A percentile compares a stretch with the other conserved stretches of the same genome.
These are phyloP conservation scores for Medicago ruthenica DNA, from an alignment of 306 rosid species.

Conservation along the genomic window DNA sequence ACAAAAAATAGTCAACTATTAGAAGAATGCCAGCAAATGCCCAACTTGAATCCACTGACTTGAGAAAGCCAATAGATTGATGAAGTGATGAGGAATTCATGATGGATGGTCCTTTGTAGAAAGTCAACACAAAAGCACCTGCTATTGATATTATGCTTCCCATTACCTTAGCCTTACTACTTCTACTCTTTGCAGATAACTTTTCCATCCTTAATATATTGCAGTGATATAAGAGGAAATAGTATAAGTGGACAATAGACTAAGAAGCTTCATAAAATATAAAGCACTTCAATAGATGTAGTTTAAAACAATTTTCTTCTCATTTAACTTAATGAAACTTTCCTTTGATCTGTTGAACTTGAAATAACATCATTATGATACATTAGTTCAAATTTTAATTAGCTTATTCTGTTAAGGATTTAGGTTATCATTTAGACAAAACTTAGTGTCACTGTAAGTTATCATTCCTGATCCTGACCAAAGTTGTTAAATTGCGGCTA, in stretches of 20 bases:
- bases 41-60: constrained; percentile 60
- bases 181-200: constrained; percentile 58
- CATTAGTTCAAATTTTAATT: too few species aligned
- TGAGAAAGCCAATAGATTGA: constrained; percentile 39
- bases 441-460: neutral
- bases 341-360: too few species aligned
- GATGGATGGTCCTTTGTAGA: constrained; percentile 75
- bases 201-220: constrained; percentile 84
- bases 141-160: constrained; percentile 83
- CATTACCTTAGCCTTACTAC: constrained; percentile 77
- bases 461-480: neutral
- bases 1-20: constrained; percentile 52
- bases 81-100: constrained; percentile 40
- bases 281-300: too few species aligned
- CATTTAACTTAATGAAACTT: too few species aligned
- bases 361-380: neutral
- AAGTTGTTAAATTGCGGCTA: neutral
- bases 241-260: neutral
- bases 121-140: constrained; percentile 84
- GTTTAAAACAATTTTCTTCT: too few species aligned
- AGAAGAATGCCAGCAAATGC: constrained; percentile 68
- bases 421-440: too few species aligned
- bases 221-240: neutral
- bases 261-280: neutral
- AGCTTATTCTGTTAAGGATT: neutral